A percentile compares a stretch with the other conserved stretches of the same genome.
Evolutionary conservation across 495 filamentous ascomycete species (phyloP).

Genomic region (Gamarada debralockiae): DNA sequence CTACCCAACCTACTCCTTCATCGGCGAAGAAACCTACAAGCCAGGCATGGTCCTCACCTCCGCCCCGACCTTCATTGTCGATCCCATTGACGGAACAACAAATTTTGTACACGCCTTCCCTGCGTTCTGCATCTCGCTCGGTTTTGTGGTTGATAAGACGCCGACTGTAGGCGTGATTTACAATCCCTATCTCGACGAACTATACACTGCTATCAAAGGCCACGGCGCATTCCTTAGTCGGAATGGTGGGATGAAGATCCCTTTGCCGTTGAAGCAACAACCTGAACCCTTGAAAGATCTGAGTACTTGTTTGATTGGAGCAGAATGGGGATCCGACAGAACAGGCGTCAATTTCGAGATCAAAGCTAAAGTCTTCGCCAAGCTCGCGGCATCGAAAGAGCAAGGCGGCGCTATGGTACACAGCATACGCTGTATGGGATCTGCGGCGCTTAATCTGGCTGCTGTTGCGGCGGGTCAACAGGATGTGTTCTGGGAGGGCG

Average conservation of each 20-base stretch:
- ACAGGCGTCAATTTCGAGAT: constrained; percentile 71
- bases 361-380: constrained; percentile 66
- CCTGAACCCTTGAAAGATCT: constrained; percentile 55
- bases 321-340: constrained; percentile 78
- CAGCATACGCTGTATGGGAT: constrained; percentile 67
- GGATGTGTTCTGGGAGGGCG: constrained; percentile 91
- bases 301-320: constrained; percentile 57
- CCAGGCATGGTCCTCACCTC: constrained; percentile 59
- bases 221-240: constrained; percentile 61
- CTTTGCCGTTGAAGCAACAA: constrained; percentile 52
- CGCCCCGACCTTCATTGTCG: constrained; percentile 79
- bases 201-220: constrained; percentile 70
- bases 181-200: constrained; percentile 67
- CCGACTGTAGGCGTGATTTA: constrained; percentile 80
- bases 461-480: constrained; percentile 73
- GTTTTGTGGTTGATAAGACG: constrained; percentile 57
- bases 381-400: constrained; percentile 56
- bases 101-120: constrained; percentile 87
- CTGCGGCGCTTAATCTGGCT: constrained; percentile 81
- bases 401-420: constrained; percentile 84
- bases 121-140: constrained; percentile 77
- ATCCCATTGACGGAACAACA: constrained; percentile 86
- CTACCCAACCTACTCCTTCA: constrained; percentile 70
- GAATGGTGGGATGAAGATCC: constrained; percentile 28
- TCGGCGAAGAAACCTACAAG: constrained; percentile 84